A percentile compares a stretch with the other conserved stretches of the same genome.
phyloP scores from a whole-genome alignment of 495 filamentous ascomycete genomes.

The Penicillium daleae region DNA sequence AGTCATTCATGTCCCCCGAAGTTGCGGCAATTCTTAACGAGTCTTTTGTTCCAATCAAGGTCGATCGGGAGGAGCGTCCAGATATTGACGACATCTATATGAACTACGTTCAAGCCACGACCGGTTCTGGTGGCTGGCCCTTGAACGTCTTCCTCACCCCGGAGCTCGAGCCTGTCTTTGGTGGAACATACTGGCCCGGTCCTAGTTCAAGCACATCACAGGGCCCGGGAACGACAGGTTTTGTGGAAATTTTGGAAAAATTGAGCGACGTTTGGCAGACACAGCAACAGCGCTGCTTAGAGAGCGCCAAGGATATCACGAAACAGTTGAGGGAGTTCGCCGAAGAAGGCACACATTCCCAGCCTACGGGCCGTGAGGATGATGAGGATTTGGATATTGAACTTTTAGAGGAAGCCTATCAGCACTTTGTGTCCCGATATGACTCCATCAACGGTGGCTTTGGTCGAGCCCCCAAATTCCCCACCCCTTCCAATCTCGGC shows the following conservation, averaged over 20 bases:
- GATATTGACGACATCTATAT: slow-evolving; percentile 97
- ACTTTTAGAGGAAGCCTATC: slow-evolving; percentile 85
- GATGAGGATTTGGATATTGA: slow-evolving; percentile 83
- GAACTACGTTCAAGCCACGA: slow-evolving; percentile 96
- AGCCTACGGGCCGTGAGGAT: slow-evolving; percentile 52
- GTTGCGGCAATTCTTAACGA: slow-evolving; percentile 84
- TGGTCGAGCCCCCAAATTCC: slow-evolving; percentile 78
- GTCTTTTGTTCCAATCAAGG: slow-evolving; percentile 87
- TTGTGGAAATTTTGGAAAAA: slow-evolving; percentile 82
- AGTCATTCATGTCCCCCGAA: slow-evolving; percentile 83
- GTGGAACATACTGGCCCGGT: slow-evolving; percentile 95
- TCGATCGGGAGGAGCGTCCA: slow-evolving; percentile 93
- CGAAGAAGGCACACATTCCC: slow-evolving; percentile 76
- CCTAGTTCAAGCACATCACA: slow-evolving; percentile 57
- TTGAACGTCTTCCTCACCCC: slow-evolving; percentile 96
- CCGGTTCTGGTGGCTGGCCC: slow-evolving; percentile 92
- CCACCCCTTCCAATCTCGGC: slow-evolving; percentile 80
- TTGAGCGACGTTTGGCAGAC: slow-evolving; percentile 81
- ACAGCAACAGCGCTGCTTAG: slow-evolving; percentile 77
- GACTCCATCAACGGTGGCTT: slow-evolving; percentile 83
- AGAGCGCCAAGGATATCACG: slow-evolving; percentile 81
- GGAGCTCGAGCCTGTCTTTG: slow-evolving; percentile 89
- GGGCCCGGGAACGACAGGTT: slow-evolving; percentile 64
- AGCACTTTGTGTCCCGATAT: slow-evolving; percentile 76
- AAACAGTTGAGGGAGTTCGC: slow-evolving; percentile 82